A percentile compares a stretch with the other conserved stretches of the same genome.
phyloP scores from a whole-genome alignment of 2,329 filamentous ascomycete species.

The Diaporthe australafricana region DNA sequence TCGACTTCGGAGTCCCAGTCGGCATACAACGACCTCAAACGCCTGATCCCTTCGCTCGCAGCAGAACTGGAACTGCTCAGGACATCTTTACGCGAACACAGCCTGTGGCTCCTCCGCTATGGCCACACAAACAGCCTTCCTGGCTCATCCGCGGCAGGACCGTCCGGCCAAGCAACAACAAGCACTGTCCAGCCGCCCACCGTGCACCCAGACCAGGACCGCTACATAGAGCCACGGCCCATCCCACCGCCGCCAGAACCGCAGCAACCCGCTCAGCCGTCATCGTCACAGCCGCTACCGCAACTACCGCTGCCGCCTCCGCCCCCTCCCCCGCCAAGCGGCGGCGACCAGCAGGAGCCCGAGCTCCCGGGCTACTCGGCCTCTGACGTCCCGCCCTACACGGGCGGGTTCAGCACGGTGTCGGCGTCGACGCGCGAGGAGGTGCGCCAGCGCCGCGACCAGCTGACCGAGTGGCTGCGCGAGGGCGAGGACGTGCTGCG shows the following conservation, averaged over 20 bases:
- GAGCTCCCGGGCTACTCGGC: conserved; percentile 44
- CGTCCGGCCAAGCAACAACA: conserved; percentile 23
- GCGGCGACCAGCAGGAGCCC: conserved; percentile 28
- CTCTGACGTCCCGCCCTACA: conserved; percentile 45
- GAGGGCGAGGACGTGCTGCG: conserved; percentile 47
- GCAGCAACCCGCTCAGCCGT: not conserved
- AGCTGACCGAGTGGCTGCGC: conserved; percentile 45
- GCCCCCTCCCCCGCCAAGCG: not conserved
- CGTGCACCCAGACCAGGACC: conserved; percentile 14
- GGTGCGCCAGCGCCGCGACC: conserved; percentile 43
- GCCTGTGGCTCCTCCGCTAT: conserved; percentile 46
- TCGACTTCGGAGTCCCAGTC: conserved; percentile 37
- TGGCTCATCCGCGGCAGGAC: not conserved
- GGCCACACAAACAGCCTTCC: conserved; percentile 39
- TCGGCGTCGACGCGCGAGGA: conserved; percentile 43
- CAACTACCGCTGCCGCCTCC: not conserved
- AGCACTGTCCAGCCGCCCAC: conserved; percentile 14
- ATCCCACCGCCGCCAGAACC: conserved; percentile 3
- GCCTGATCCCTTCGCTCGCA: conserved; percentile 44
- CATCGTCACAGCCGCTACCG: not conserved
- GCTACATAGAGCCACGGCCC: conserved; percentile 10
- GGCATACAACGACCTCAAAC: conserved; percentile 44
- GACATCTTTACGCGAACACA: conserved; percentile 46
- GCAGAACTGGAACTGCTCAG: conserved; percentile 45
- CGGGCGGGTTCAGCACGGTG: conserved; percentile 42